Conservation (phyloP, 352 stramenopile genomes). For the Globisporangium iwayamae region DNA sequence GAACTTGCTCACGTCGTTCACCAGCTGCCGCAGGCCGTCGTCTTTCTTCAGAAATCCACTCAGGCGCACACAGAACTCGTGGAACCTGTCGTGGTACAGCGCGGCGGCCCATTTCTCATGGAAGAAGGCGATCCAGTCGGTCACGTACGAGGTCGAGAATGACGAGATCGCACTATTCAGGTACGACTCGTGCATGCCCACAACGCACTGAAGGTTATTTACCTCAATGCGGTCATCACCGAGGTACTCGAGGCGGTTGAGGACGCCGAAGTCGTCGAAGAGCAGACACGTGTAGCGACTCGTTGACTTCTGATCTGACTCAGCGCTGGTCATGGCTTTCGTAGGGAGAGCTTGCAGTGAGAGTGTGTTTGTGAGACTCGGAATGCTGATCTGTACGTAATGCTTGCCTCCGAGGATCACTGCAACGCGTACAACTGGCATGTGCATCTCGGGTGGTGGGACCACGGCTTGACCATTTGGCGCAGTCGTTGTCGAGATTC, state of each 20-base stretch:
- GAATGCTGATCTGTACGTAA: constrained; percentile 75
- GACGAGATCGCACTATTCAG: constrained; percentile 79
- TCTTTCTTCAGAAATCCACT: constrained; percentile 61
- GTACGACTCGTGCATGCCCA: constrained; percentile 84
- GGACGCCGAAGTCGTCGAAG: constrained; percentile 74
- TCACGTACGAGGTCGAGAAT: constrained; percentile 64
- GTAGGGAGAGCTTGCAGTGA: constrained; percentile 57
- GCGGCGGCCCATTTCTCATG: constrained; percentile 66
- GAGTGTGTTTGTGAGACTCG: constrained; percentile 62
- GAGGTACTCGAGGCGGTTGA: constrained; percentile 71
- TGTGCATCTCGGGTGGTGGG: constrained; percentile 62
- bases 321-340: constrained; percentile 24
- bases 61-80: constrained; percentile 62
- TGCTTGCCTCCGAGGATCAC: constrained; percentile 46
- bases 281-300: constrained; percentile 63
- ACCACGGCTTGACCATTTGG: constrained; percentile 27
- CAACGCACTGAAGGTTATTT: constrained; percentile 64
- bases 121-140: constrained; percentile 87
- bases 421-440: constrained; percentile 52
- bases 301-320: constrained; percentile 1
- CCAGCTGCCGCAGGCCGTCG: constrained; percentile 58
- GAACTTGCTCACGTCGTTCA: constrained; percentile 58
- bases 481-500: neutral
- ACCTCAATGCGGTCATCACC: constrained; percentile 52
- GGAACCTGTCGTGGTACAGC: constrained; percentile 79